Evolutionary conservation across 2,329 filamentous ascomycete species (phyloP).

Genomic region (Pseudocercospora musae): DNA sequence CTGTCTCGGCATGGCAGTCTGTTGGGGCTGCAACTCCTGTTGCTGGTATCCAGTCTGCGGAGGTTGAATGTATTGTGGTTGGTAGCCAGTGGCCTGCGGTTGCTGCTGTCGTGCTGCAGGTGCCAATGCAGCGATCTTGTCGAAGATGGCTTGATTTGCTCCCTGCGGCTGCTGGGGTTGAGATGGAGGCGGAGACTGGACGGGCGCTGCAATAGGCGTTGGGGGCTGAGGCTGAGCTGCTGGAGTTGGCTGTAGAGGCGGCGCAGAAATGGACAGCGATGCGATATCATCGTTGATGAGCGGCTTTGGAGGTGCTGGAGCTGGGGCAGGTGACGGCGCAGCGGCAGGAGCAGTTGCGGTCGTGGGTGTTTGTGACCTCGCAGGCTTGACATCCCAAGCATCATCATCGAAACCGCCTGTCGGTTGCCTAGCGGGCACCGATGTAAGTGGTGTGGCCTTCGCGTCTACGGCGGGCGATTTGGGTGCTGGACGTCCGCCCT

Average conservation of each 20-base stretch:
- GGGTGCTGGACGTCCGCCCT: slow-evolving; percentile 49
- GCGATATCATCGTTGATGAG: slow-evolving; percentile 67
- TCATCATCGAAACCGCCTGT: slow-evolving; percentile 82
- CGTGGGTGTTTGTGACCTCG: slow-evolving; percentile 52
- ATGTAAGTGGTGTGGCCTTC: slow-evolving; percentile 49
- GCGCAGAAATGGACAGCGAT: slow-evolving; percentile 62
- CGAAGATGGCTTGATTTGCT: slow-evolving; percentile 49
- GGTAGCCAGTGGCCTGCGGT: slow-evolving; percentile 37
- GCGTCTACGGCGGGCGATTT: slow-evolving; percentile 43
- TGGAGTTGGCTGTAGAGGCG: slow-evolving; percentile 56
- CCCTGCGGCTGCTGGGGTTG: slow-evolving; percentile 41
- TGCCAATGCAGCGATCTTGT: slow-evolving; percentile 44
- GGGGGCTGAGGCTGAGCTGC: slow-evolving; percentile 47
- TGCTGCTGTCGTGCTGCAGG: slow-evolving; percentile 24
- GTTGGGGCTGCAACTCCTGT: slow-evolving; percentile 35
- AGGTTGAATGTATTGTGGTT: slow-evolving; percentile 19
- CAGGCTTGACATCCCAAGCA: slow-evolving; percentile 92
- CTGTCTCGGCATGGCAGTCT: slow-evolving; percentile 53
- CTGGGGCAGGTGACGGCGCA: slow-evolving; percentile 31
- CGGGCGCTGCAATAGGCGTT: slow-evolving; percentile 19
- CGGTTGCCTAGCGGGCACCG: slow-evolving; percentile 46
- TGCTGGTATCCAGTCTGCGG: slow-evolving; percentile 24
- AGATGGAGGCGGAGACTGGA: slow-evolving; percentile 37
- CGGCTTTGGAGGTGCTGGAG: slow-evolving; percentile 43
- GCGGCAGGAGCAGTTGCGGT: slow-evolving; percentile 37